A percentile compares a stretch with the other conserved stretches of the same genome.
Evolutionary conservation across 495 filamentous ascomycete genomes (phyloP).

Genomic region (Wilcoxina mikolae): DNA sequence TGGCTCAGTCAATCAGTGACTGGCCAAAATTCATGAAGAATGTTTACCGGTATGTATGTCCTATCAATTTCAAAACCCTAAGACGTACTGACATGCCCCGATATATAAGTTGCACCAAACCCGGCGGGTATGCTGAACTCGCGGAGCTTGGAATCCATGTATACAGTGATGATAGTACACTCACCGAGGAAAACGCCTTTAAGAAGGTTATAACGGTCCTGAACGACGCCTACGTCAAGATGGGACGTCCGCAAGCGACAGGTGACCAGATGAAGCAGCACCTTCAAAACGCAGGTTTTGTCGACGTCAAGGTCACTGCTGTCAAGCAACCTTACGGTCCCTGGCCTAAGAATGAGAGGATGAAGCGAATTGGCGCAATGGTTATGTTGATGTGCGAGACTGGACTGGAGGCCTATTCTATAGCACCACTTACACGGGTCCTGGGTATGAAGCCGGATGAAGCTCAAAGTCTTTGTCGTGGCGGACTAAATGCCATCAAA

Average conservation of each 20-base stretch:
- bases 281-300: conserved; percentile 5
- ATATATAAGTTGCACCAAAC: conserved; percentile 35
- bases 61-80: conserved; percentile 17
- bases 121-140: neutral
- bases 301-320: conserved; percentile 8
- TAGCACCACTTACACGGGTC: neutral
- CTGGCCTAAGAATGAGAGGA: conserved; percentile 36
- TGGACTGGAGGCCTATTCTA: neutral
- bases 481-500: neutral
- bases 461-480: neutral
- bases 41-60: neutral
- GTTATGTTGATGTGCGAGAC: neutral
- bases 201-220: neutral
- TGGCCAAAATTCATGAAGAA: conserved; percentile 16
- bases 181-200: neutral
- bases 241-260: neutral
- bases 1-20: conserved; percentile 21
- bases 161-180: neutral
- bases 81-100: conserved; percentile 31
- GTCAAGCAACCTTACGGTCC: conserved; percentile 31
- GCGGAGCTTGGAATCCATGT: neutral
- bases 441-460: neutral
- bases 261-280: neutral
- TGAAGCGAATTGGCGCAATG: conserved; percentile 33
- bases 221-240: neutral